phyloP scores from a whole-genome alignment of 2,329 filamentous ascomycete species.

The Aspergillus candidus region DNA sequence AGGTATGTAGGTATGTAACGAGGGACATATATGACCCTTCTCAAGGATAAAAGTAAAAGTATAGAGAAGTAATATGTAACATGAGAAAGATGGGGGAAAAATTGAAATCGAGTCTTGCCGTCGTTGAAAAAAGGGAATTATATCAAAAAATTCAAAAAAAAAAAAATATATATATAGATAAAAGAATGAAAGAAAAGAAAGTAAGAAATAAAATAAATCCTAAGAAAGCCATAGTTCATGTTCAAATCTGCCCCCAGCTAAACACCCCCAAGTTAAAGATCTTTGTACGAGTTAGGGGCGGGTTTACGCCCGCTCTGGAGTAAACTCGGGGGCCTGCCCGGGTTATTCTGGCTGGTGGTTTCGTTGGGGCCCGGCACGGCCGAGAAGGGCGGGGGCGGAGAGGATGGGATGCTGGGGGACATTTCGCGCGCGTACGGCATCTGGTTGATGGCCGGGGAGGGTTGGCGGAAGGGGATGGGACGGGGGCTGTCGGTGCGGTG shows the following conservation, averaged over 20 bases:
- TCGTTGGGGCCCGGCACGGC: slow-evolving; percentile 12
- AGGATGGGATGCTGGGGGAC: slow-evolving; percentile 20
- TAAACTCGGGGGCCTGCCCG: slow-evolving; percentile 35
- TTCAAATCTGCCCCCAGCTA: no score
- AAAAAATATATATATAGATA: not conserved
- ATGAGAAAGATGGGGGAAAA: not conserved
- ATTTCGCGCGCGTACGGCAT: slow-evolving; percentile 12
- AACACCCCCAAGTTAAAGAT: slow-evolving; percentile 21
- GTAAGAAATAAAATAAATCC: slow-evolving; percentile 2
- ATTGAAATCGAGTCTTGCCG: not conserved
- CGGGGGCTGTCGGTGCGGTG: slow-evolving; percentile 9
- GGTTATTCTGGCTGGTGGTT: slow-evolving; percentile 12
- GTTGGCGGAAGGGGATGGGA: slow-evolving; percentile 17
- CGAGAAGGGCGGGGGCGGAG: slow-evolving; percentile 28
- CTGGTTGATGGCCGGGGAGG: slow-evolving; percentile 13
- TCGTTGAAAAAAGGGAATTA: not conserved
- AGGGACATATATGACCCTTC: no score
- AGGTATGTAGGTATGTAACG: no score
- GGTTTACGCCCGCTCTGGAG: slow-evolving; percentile 36
- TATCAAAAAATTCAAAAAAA: not conserved
- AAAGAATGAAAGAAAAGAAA: not conserved
- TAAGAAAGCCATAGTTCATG: not conserved
- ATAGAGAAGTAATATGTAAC: not conserved
- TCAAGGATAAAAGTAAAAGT: not conserved
- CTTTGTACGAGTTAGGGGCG: slow-evolving; percentile 28